Percentiles rank a stretch among this genome's conserved stretches.
Conservation (phyloP, 2,329 filamentous ascomycete species). For the Fusarium tuaranense region DNA sequence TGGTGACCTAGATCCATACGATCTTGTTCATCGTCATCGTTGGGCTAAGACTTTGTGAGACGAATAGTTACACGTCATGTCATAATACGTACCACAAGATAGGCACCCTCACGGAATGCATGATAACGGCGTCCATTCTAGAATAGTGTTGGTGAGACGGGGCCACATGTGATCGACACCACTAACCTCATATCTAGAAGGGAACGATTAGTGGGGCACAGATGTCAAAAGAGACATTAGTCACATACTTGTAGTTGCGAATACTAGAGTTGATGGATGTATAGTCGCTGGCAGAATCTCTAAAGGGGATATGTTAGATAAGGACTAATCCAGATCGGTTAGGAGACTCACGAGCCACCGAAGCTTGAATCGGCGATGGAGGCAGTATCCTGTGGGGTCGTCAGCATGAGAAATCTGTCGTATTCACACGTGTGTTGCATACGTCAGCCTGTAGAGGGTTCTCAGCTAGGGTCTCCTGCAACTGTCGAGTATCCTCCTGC, state of each 20-base stretch:
- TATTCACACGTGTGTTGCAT: rapidly evolving
- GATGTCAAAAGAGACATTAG: rapidly evolving
- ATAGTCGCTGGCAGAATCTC: slow-evolving; percentile 7
- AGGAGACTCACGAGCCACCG: not conserved
- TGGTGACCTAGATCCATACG: slow-evolving; percentile 30
- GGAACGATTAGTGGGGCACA: rapidly evolving
- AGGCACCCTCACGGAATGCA: slow-evolving; percentile 32
- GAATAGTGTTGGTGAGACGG: not conserved
- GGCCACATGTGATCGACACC: rapidly evolving
- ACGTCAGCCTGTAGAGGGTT: slow-evolving; percentile 17
- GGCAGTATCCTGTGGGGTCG: not conserved
- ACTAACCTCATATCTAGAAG: slow-evolving; percentile 22
- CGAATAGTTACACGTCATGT: not conserved
- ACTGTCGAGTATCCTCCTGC: not conserved
- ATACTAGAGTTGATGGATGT: slow-evolving; percentile 27
- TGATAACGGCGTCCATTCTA: slow-evolving; percentile 35
- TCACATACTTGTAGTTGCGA: slow-evolving; percentile 22
- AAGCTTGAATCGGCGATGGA: not conserved
- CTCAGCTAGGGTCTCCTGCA: not conserved
- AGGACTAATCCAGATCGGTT: rapidly evolving
- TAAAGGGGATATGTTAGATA: not conserved
- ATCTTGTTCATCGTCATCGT: slow-evolving; percentile 22
- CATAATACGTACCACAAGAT: slow-evolving; percentile 6
- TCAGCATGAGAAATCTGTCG: not conserved
- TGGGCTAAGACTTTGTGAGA: not conserved